Evolutionary conservation across 2,329 filamentous ascomycete species (phyloP).

Genomic region (Cladophialophora bantiana): DNA sequence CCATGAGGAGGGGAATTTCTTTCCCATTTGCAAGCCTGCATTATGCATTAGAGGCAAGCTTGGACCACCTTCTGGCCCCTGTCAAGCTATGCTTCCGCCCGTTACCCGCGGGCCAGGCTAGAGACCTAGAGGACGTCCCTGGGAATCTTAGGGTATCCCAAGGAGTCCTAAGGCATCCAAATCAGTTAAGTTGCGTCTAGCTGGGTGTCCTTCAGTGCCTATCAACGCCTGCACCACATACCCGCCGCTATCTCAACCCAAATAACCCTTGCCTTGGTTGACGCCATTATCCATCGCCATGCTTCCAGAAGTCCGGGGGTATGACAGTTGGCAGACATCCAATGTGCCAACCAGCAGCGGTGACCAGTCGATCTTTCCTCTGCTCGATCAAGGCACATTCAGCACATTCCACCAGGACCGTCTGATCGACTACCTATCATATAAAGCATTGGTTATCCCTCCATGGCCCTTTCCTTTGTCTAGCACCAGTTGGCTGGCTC

Average conservation of each 20-base stretch:
- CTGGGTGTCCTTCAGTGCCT: not conserved
- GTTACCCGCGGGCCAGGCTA: not conserved
- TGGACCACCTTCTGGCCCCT: not conserved
- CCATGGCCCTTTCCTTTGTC: not conserved
- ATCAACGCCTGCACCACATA: not conserved
- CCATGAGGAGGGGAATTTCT: not conserved
- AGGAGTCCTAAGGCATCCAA: not conserved
- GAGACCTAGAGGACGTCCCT: not conserved
- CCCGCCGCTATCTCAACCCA: not conserved
- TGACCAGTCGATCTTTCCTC: not conserved
- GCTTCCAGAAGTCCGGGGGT: not conserved
- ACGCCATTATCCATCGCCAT: slow-evolving; percentile 1
- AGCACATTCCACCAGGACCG: not conserved
- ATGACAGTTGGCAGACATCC: not conserved
- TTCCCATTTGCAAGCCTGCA: slow-evolving; percentile 1
- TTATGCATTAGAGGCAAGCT: slow-evolving; percentile 4
- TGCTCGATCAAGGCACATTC: not conserved
- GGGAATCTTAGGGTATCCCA: not conserved
- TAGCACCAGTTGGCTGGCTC: not conserved
- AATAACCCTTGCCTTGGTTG: not conserved
- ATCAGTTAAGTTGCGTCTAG: not conserved
- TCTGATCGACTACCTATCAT: not conserved
- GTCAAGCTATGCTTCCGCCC: not conserved
- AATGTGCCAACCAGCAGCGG: not conserved
- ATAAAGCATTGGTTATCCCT: not conserved